These are phyloP conservation scores for Hericium coralloides DNA, from an alignment of 768 basidiomycete genomes.

Conservation along the genomic window DNA sequence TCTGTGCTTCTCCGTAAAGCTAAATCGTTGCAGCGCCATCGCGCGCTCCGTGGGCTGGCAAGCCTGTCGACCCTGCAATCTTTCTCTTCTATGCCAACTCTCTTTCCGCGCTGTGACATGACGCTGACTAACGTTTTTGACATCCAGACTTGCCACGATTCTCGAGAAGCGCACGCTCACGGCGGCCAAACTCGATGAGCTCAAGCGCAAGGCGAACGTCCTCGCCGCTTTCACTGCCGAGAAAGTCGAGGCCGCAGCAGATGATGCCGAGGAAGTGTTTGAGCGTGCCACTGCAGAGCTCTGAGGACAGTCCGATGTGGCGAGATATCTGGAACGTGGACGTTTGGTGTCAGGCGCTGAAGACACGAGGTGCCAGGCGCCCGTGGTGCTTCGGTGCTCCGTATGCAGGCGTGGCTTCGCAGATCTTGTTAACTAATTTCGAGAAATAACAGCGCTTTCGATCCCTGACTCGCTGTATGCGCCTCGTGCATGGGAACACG, in stretches of 20 bases:
- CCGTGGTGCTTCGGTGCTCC: too few relatives aligned
- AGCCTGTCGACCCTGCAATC: background rate
- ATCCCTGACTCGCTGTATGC: too few relatives aligned
- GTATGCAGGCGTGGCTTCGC: background rate
- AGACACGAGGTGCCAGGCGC: too few relatives aligned
- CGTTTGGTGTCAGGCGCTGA: too few relatives aligned
- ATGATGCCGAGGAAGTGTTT: slow-evolving; percentile 12
- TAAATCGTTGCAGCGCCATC: background rate
- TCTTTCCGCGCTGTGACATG: slow-evolving; percentile 4
- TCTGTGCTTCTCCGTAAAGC: slow-evolving; percentile 3
- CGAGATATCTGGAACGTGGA: too few relatives aligned
- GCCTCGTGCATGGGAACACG: too few relatives aligned
- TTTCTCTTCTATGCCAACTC: background rate
- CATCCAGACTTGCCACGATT: slow-evolving; percentile 59
- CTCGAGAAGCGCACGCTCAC: slow-evolving; percentile 72
- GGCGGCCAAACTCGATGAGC: slow-evolving; percentile 79
- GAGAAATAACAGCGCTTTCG: too few relatives aligned
- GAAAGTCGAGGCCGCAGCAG: slow-evolving; percentile 20
- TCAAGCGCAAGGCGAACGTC: slow-evolving; percentile 88
- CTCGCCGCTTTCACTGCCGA: slow-evolving; percentile 47
- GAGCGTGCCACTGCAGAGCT: slow-evolving; percentile 15
- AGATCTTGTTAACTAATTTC: background rate
- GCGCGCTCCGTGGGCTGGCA: background rate
- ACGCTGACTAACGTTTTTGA: slow-evolving; percentile 10
- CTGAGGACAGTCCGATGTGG: background rate